Evolutionary conservation across 371 early-diverging fungal species (phyloP).

Genomic region (Sporodiniella umbellata): DNA sequence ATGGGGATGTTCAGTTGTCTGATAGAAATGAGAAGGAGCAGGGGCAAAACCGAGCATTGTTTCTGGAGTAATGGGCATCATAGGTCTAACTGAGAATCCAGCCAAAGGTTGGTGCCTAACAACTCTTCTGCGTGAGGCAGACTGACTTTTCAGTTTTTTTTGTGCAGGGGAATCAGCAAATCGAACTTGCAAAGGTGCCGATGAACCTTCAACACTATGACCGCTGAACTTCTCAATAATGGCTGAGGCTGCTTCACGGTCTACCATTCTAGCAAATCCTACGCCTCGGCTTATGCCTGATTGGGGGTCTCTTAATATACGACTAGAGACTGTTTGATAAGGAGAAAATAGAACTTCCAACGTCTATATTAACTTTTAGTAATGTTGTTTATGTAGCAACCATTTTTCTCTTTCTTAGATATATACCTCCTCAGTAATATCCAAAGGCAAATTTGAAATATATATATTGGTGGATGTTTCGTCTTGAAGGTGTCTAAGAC

Average conservation of each 20-base stretch:
- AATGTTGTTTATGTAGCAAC: too few species aligned
- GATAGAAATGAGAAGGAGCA: slow-evolving; percentile 10
- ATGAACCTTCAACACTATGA: slow-evolving; percentile 55
- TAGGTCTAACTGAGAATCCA: slow-evolving; percentile 26
- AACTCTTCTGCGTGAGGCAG: slow-evolving; percentile 36
- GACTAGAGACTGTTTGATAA: slow-evolving; percentile 63
- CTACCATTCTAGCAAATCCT: slow-evolving; percentile 80
- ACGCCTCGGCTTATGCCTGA: slow-evolving; percentile 68
- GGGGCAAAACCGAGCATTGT: slow-evolving; percentile 43
- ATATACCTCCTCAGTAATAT: slow-evolving; percentile 64
- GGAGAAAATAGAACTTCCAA: slow-evolving; percentile 66
- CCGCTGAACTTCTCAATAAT: slow-evolving; percentile 74
- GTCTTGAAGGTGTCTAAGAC: slow-evolving; percentile 74
- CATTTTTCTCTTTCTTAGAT: too few species aligned
- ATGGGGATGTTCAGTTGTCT: slow-evolving; percentile 9
- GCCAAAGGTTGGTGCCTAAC: slow-evolving; percentile 34
- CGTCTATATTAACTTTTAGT: too few species aligned
- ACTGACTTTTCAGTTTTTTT: slow-evolving; percentile 70
- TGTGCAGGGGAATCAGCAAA: slow-evolving; percentile 82
- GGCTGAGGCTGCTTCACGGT: slow-evolving; percentile 61
- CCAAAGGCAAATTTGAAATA: slow-evolving; percentile 77
- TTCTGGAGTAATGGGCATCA: slow-evolving; percentile 50
- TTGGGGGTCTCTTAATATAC: slow-evolving; percentile 68
- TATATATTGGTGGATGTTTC: slow-evolving; percentile 79
- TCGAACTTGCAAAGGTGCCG: slow-evolving; percentile 72